phyloP scores from a whole-genome alignment of 768 basidiomycete genomes.

The Termitomyces sp. region DNA sequence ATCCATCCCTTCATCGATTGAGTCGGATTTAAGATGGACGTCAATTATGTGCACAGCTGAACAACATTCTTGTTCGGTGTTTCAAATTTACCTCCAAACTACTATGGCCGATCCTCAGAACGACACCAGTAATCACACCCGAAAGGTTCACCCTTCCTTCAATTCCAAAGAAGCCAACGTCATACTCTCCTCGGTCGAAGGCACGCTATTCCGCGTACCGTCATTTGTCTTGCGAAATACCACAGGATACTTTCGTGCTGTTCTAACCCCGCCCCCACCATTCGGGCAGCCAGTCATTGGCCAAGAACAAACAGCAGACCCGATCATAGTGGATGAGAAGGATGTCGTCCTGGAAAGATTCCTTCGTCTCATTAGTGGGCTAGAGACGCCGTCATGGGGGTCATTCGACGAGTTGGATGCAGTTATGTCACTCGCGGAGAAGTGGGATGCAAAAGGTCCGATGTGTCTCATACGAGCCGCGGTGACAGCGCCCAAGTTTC shows the following conservation, averaged over 20 bases:
- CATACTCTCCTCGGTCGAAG: not conserved
- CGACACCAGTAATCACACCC: no score
- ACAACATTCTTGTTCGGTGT: no score
- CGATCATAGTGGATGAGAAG: not conserved
- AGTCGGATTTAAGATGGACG: no score
- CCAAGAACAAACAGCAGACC: not conserved
- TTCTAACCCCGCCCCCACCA: not conserved
- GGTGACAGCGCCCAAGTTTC: conserved; percentile 36
- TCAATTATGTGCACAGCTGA: no score
- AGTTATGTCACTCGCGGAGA: conserved; percentile 36
- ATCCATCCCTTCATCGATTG: no score
- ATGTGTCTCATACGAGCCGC: conserved; percentile 36
- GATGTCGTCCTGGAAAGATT: not conserved
- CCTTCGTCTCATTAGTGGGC: conserved; percentile 3
- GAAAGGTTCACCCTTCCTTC: not conserved
- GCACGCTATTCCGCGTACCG: not conserved
- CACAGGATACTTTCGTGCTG: not conserved
- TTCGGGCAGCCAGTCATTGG: not conserved
- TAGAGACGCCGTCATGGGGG: conserved; percentile 33
- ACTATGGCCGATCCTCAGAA: no score
- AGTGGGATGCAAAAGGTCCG: conserved; percentile 42
- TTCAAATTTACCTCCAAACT: no score
- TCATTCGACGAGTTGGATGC: conserved; percentile 35
- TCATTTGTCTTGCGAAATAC: not conserved
- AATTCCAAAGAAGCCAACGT: not conserved